These are phyloP conservation scores for Thinopyrum elongatum DNA, from an alignment of 176 grass and related monocot genomes.

Conservation along the genomic window DNA sequence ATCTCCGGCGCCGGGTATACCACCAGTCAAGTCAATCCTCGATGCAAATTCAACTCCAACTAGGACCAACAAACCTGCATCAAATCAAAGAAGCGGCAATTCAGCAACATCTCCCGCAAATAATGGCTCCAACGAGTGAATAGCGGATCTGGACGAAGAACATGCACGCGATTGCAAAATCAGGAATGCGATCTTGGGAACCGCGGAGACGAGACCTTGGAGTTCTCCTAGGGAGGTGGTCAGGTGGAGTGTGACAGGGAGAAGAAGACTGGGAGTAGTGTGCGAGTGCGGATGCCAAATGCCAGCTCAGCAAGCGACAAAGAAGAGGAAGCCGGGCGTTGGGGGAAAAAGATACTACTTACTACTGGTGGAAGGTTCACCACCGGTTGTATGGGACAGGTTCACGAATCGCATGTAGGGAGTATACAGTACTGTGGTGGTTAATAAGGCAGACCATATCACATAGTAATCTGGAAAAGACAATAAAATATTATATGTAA, in stretches of 20 bases:
- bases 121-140: not conserved
- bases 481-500: too few relatives aligned
- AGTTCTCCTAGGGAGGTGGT: conserved; percentile 14
- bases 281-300: conserved; percentile 2
- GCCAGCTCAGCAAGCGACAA: conserved; percentile 15
- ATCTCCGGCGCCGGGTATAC: conserved; percentile 35
- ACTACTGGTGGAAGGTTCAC: too few relatives aligned
- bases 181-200: conserved; percentile 24
- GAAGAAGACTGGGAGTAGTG: not conserved
- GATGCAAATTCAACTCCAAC: conserved; percentile 13
- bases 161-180: not conserved
- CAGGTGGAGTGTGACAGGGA: conserved; percentile 12
- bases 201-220: conserved; percentile 9
- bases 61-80: conserved; percentile 28
- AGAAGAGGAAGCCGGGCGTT: not conserved
- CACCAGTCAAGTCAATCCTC: conserved; percentile 1
- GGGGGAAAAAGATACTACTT: not conserved
- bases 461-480: too few relatives aligned
- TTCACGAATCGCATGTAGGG: too few relatives aligned
- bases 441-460: too few relatives aligned
- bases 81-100: conserved; percentile 24
- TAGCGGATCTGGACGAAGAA: conserved; percentile 41
- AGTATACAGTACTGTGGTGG: too few relatives aligned
- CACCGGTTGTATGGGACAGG: too few relatives aligned
- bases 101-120: conserved; percentile 35